Evolutionary conservation across 2,329 filamentous ascomycete species (phyloP).

Genomic region (Aplosporella prunicola): DNA sequence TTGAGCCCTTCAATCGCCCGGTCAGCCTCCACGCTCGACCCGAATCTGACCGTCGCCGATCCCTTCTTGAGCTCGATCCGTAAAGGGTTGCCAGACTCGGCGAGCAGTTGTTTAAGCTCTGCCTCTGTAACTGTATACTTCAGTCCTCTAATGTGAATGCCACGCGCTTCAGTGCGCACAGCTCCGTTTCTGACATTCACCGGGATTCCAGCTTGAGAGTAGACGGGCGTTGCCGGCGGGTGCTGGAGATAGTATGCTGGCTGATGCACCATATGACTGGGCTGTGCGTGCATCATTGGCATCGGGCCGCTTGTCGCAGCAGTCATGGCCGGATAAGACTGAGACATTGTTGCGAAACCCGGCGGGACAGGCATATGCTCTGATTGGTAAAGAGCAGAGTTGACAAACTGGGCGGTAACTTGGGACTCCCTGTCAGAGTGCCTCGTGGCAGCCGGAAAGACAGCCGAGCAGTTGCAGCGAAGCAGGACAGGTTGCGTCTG

Average conservation of each 20-base stretch:
- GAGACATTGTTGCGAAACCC: neutral
- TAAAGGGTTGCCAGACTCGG: slow-evolving; percentile 18
- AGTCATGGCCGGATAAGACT: slow-evolving; percentile 11
- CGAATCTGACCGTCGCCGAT: slow-evolving; percentile 23
- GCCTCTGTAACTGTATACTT: slow-evolving; percentile 19
- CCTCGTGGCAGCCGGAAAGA: slow-evolving; percentile 19
- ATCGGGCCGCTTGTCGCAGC: slow-evolving; percentile 13
- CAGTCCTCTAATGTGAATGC: slow-evolving; percentile 27
- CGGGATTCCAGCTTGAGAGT: slow-evolving; percentile 26
- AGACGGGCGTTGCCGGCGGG: slow-evolving; percentile 7
- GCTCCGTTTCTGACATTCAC: slow-evolving; percentile 29
- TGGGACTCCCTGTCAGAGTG: slow-evolving; percentile 24
- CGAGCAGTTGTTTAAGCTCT: slow-evolving; percentile 21
- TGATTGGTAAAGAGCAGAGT: slow-evolving; percentile 1
- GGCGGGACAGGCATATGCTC: slow-evolving; percentile 2
- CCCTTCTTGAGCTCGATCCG: slow-evolving; percentile 21
- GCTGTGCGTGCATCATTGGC: slow-evolving; percentile 1
- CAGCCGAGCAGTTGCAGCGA: slow-evolving; percentile 26
- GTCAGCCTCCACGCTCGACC: slow-evolving; percentile 22
- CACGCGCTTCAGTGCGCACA: slow-evolving; percentile 27
- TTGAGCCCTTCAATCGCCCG: slow-evolving; percentile 22
- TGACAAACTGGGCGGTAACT: slow-evolving; percentile 20
- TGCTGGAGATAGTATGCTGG: slow-evolving; percentile 7
- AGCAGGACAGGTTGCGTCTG: slow-evolving; percentile 19
- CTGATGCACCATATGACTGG: slow-evolving; percentile 13